Evolutionary conservation across 2,329 filamentous ascomycete species (phyloP).

Genomic region (Emmonsiellopsis sp.): DNA sequence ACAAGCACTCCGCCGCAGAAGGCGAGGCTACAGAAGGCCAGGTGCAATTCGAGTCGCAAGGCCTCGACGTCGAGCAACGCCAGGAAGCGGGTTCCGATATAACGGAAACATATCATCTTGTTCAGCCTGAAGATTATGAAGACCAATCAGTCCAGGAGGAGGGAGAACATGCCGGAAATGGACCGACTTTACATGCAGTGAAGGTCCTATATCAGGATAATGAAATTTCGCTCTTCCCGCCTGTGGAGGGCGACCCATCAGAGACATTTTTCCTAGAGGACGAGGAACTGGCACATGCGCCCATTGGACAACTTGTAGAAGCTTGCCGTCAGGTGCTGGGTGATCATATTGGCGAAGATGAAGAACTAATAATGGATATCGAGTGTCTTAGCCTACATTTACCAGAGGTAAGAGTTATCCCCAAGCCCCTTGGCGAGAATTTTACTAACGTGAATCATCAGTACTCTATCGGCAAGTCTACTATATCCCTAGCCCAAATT

Average conservation of each 20-base stretch:
- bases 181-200: conserved; percentile 33
- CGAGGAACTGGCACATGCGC: conserved; percentile 42
- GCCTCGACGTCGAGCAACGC: not conserved
- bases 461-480: conserved; percentile 40
- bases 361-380: conserved; percentile 48
- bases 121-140: conserved; percentile 7
- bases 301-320: conserved; percentile 46
- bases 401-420: conserved; percentile 42
- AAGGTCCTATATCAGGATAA: conserved; percentile 46
- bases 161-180: conserved; percentile 4
- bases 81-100: not conserved
- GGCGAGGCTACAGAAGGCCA: not conserved
- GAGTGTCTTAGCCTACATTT: conserved; percentile 47
- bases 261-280: conserved; percentile 50
- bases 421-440: not conserved
- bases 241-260: conserved; percentile 42
- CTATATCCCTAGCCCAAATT: conserved; percentile 47
- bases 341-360: conserved; percentile 45
- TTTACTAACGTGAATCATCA: conserved; percentile 25
- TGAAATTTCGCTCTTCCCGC: conserved; percentile 51
- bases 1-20: not conserved
- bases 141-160: conserved; percentile 3
- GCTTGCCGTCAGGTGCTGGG: conserved; percentile 46
- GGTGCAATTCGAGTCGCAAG: not conserved
- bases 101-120: not conserved